A percentile compares a stretch with the other conserved stretches of the same genome.
Conservation (phyloP, 2,329 filamentous ascomycete genomes). For the Pleurostoma richardsiae region DNA sequence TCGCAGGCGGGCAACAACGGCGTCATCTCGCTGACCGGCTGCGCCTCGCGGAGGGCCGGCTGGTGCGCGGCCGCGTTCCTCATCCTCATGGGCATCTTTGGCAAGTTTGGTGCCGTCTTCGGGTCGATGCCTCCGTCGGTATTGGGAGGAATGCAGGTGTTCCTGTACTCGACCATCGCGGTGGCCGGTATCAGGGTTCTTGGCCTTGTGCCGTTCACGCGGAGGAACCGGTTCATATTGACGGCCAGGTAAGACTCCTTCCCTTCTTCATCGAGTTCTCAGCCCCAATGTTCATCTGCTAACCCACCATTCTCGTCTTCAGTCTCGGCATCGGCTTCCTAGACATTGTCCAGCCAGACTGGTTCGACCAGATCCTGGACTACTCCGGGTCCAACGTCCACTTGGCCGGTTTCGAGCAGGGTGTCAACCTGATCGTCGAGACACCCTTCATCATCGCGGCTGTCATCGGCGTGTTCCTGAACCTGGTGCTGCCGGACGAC, state of each 20-base stretch:
- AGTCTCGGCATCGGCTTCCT: conserved; percentile 52
- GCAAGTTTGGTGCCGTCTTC: conserved; percentile 65
- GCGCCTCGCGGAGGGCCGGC: conserved; percentile 63
- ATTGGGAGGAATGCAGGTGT: conserved; percentile 49
- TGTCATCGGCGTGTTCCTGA: conserved; percentile 35
- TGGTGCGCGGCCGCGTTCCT: conserved; percentile 63
- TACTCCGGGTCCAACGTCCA: conserved; percentile 28
- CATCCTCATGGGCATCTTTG: conserved; percentile 64
- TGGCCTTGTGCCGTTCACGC: conserved; percentile 55
- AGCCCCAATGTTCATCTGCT: neutral
- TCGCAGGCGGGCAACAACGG: conserved; percentile 67
- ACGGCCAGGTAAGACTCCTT: conserved; percentile 37
- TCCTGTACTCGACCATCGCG: conserved; percentile 62
- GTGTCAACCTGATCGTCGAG: conserved; percentile 31
- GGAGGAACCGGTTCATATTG: conserved; percentile 62
- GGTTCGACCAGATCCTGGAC: conserved; percentile 29
- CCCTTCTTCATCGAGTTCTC: neutral
- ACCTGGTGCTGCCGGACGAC: conserved; percentile 29
- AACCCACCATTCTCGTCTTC: neutral
- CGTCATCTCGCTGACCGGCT: conserved; percentile 62
- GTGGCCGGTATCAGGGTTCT: conserved; percentile 64
- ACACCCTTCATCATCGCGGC: conserved; percentile 35
- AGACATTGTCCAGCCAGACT: conserved; percentile 31
- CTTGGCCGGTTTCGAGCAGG: conserved; percentile 31
- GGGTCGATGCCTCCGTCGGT: conserved; percentile 56